A percentile compares a stretch with the other conserved stretches of the same genome.
phyloP scores from a whole-genome alignment of 371 early-diverging fungal genomes.

The Haplosporangium sp. region DNA sequence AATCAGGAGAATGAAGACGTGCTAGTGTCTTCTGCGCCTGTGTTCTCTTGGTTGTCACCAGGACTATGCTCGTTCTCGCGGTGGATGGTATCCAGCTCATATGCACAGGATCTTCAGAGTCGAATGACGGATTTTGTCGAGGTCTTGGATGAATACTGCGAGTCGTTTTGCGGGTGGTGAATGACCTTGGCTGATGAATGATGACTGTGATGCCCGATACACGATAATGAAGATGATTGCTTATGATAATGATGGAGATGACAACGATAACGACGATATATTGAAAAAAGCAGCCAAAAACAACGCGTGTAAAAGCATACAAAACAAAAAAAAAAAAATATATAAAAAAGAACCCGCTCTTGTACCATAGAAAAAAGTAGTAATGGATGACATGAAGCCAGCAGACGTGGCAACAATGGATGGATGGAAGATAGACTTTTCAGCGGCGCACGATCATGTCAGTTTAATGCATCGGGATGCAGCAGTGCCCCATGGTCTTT shows the following conservation, averaged over 20 bases:
- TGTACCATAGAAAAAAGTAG: background rate
- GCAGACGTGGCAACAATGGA: no score
- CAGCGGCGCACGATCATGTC: no score
- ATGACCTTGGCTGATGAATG: background rate
- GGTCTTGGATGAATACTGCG: slow-evolving; percentile 28
- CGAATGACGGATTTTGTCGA: slow-evolving; percentile 29
- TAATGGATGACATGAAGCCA: background rate
- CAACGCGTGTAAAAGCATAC: background rate
- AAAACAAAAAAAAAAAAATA: slow-evolving; percentile 7
- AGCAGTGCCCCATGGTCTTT: no score
- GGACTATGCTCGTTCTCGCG: slow-evolving; percentile 10
- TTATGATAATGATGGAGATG: background rate
- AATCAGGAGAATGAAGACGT: background rate
- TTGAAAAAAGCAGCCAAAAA: background rate
- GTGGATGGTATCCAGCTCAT: slow-evolving; percentile 18
- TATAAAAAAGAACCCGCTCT: background rate
- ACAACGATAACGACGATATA: no score
- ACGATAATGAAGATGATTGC: no score
- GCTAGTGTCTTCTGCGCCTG: slow-evolving; percentile 10
- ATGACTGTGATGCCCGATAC: background rate
- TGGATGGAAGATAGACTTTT: no score
- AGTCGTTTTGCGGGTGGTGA: slow-evolving; percentile 24
- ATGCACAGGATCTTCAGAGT: slow-evolving; percentile 12
- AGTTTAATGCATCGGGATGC: no score
- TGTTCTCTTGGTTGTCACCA: slow-evolving; percentile 9